Conservation (phyloP, 306 rosid genomes). For the Corylus avellana region DNA sequence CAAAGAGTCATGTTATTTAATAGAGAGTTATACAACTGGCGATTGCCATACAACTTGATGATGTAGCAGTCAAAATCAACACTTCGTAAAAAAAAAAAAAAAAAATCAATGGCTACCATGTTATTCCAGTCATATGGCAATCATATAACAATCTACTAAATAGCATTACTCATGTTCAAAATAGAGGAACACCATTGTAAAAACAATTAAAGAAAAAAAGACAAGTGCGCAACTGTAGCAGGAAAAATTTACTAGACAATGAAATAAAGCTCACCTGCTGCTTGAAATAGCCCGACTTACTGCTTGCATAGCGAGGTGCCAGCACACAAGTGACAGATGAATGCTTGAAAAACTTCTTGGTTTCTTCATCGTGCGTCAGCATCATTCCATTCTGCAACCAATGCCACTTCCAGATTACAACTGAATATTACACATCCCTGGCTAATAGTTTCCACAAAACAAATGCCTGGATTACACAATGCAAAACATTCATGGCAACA, state of each 20-base stretch:
- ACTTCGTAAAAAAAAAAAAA: too few species aligned
- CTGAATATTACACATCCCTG: conserved; percentile 10
- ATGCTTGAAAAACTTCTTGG: conserved; percentile 78
- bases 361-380: conserved; percentile 94
- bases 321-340: conserved; percentile 89
- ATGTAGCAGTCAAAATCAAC: too few species aligned
- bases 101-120: too few species aligned
- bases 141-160: too few species aligned
- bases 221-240: background rate
- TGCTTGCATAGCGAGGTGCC: conserved; percentile 80
- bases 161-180: background rate
- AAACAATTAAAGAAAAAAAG: background rate
- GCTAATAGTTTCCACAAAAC: background rate
- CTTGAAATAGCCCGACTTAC: conserved; percentile 68
- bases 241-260: background rate
- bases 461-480: background rate
- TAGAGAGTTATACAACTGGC: too few species aligned
- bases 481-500: background rate
- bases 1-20: background rate
- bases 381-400: conserved; percentile 74
- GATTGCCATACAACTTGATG: too few species aligned
- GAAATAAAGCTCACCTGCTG: conserved; percentile 59
- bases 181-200: background rate
- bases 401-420: conserved; percentile 14
- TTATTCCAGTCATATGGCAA: too few species aligned